Percentiles rank a stretch among this genome's conserved stretches.
Evolutionary conservation across 768 basidiomycete genomes (phyloP).

Genomic region (Fomitopsis serialis): DNA sequence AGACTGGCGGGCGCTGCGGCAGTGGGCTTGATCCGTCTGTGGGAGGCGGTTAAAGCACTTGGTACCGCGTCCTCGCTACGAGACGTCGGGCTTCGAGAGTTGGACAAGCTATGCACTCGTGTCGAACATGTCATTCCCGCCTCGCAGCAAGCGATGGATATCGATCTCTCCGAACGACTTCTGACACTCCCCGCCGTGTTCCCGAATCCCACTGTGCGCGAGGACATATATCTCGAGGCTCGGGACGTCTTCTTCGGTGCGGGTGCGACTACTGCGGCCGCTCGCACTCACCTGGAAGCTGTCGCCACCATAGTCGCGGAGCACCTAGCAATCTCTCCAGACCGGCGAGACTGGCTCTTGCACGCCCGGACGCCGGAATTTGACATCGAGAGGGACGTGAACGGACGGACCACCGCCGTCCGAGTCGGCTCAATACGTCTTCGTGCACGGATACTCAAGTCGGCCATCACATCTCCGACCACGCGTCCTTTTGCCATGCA

Average conservation of each 20-base stretch:
- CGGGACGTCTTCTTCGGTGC: slow-evolving; percentile 90
- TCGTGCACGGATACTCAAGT: slow-evolving; percentile 35
- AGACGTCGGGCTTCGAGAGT: slow-evolving; percentile 69
- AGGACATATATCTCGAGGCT: slow-evolving; percentile 86
- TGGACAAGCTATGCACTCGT: slow-evolving; percentile 80
- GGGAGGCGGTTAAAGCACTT: slow-evolving; percentile 54
- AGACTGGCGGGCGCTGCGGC: slow-evolving; percentile 46
- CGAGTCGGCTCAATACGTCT: slow-evolving; percentile 61
- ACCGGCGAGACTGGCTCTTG: slow-evolving; percentile 69
- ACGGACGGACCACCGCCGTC: slow-evolving; percentile 53
- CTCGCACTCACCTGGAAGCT: slow-evolving; percentile 41
- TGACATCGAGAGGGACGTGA: slow-evolving; percentile 60
- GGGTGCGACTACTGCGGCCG: slow-evolving; percentile 45
- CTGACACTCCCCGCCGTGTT: slow-evolving; percentile 43
- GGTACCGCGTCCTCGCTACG: slow-evolving; percentile 49
- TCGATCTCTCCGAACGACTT: slow-evolving; percentile 25
- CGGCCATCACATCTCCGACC: slow-evolving; percentile 26
- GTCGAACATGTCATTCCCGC: slow-evolving; percentile 57
- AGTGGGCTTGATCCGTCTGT: slow-evolving; percentile 55
- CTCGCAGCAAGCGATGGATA: slow-evolving; percentile 38
- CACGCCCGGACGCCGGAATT: slow-evolving; percentile 61
- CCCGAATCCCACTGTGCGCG: slow-evolving; percentile 70
- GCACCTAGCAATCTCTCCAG: slow-evolving; percentile 60
- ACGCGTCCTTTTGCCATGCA: slow-evolving; percentile 83
- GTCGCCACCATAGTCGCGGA: slow-evolving; percentile 53